Percentiles rank a stretch among this genome's conserved stretches.
Conservation (phyloP, 2,329 filamentous ascomycete genomes). For the Alternaria longipes region DNA sequence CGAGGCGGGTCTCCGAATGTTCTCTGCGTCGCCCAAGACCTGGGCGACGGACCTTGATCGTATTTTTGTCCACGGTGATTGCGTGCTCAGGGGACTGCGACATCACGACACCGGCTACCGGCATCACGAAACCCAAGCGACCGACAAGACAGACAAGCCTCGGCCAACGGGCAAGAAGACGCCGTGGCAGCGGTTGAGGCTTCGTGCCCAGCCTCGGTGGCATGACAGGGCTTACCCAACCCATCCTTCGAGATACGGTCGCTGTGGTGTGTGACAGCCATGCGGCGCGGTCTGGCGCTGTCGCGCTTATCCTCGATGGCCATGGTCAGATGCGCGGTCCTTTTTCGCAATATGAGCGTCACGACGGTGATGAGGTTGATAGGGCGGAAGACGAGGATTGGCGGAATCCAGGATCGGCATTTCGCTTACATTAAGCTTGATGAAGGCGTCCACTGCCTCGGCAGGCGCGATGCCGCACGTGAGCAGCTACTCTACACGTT, state of each 20-base stretch:
- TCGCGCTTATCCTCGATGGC: slow-evolving; percentile 5
- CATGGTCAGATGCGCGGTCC: slow-evolving; percentile 4
- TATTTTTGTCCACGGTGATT: slow-evolving; percentile 1
- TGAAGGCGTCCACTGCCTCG: slow-evolving; percentile 4
- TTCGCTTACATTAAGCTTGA: slow-evolving; percentile 16
- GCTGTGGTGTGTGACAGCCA: not conserved
- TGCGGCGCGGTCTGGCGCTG: not conserved
- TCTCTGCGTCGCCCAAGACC: slow-evolving; percentile 5
- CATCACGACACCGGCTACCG: not conserved
- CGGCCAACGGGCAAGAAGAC: slow-evolving; percentile 1
- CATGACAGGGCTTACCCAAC: slow-evolving; percentile 4
- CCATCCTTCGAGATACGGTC: slow-evolving; percentile 6
- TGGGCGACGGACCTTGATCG: slow-evolving; percentile 6
- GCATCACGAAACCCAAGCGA: slow-evolving; percentile 1
- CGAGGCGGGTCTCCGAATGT: slow-evolving; percentile 3
- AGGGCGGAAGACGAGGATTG: slow-evolving; percentile 15
- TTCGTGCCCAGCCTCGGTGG: slow-evolving; percentile 6
- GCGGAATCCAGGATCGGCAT: slow-evolving; percentile 6
- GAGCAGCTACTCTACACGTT: slow-evolving; percentile 1
- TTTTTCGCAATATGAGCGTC: slow-evolving; percentile 4
- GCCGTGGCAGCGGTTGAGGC: slow-evolving; percentile 16
- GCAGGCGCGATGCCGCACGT: slow-evolving; percentile 4
- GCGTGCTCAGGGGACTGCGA: slow-evolving; percentile 4
- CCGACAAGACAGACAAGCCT: slow-evolving; percentile 5
- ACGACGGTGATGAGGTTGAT: slow-evolving; percentile 9